phyloP scores from a whole-genome alignment of 768 basidiomycete genomes.

The Trametes cubensis region DNA sequence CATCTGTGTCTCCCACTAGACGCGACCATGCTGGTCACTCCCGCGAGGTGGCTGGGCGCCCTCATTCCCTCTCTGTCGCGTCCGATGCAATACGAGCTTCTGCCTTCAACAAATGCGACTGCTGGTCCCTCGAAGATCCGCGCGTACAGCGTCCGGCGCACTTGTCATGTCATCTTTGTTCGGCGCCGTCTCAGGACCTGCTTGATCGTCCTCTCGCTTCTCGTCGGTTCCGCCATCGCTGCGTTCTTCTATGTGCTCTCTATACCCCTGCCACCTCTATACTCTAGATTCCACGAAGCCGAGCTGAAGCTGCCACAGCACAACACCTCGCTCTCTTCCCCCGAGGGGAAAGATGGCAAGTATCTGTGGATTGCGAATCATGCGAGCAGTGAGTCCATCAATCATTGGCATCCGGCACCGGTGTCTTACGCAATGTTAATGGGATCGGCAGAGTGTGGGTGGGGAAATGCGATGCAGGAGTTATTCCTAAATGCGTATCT shows the following conservation, averaged over 20 bases:
- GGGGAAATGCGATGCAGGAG: slow-evolving; percentile 46
- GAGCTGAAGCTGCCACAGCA: slow-evolving; percentile 53
- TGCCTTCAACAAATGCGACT: neutral
- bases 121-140: neutral
- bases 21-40: neutral
- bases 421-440: neutral
- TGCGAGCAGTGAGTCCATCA: slow-evolving; percentile 38
- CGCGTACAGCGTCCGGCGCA: neutral
- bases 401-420: neutral
- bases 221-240: slow-evolving; percentile 4
- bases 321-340: slow-evolving; percentile 40
- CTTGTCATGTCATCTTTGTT: neutral
- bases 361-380: slow-evolving; percentile 57
- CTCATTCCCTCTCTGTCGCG: neutral
- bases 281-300: slow-evolving; percentile 44
- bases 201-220: slow-evolving; percentile 3
- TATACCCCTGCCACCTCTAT: slow-evolving; percentile 45
- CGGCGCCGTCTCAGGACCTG: slow-evolving; percentile 8
- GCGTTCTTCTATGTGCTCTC: slow-evolving; percentile 20
- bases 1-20: neutral
- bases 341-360: slow-evolving; percentile 43
- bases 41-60: neutral
- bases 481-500: slow-evolving; percentile 39
- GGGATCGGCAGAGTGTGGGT: slow-evolving; percentile 37
- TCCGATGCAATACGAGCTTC: slow-evolving; percentile 2